Evolutionary conservation across 1,284 basidiomycete genomes (phyloP).

Genomic region (Pholiota adiposa): DNA sequence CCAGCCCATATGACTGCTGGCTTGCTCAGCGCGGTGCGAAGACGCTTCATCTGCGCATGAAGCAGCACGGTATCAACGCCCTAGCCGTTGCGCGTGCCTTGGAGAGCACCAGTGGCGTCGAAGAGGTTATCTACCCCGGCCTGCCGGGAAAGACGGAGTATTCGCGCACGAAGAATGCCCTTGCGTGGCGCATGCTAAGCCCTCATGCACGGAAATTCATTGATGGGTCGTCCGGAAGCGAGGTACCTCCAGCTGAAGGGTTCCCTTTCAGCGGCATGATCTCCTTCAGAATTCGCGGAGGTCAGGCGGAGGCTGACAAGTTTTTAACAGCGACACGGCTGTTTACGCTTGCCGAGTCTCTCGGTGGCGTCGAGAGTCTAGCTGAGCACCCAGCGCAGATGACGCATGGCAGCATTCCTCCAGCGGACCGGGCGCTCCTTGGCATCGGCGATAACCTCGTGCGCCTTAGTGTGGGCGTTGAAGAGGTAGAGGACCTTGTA

Average conservation of each 20-base stretch:
- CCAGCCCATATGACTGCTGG: conserved; percentile 91
- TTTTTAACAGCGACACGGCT: conserved; percentile 75
- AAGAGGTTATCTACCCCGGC: conserved; percentile 89
- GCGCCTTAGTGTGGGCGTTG: conserved; percentile 86
- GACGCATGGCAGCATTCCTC: conserved; percentile 84
- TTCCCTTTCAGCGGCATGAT: conserved; percentile 92
- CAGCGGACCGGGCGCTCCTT: conserved; percentile 66
- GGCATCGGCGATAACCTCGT: conserved; percentile 87
- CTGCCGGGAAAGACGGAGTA: conserved; percentile 56
- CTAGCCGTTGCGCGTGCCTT: conserved; percentile 77
- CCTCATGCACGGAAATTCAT: conserved; percentile 75
- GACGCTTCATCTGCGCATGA: conserved; percentile 88
- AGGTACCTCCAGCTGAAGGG: conserved; percentile 35
- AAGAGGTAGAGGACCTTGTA: conserved; percentile 85
- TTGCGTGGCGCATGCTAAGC: conserved; percentile 68
- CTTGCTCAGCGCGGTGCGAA: conserved; percentile 91
- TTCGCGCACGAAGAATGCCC: conserved; percentile 44
- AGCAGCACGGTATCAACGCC: conserved; percentile 86
- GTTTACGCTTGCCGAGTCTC: conserved; percentile 87
- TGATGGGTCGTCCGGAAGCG: conserved; percentile 31
- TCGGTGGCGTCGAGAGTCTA: conserved; percentile 92
- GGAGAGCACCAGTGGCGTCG: conserved; percentile 59
- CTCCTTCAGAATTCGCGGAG: conserved; percentile 70
- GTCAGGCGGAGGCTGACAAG: conserved; percentile 57
- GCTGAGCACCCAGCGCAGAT: conserved; percentile 85